Conservation (phyloP, 2,329 filamentous ascomycete genomes). For the Alternaria gansuensis region DNA sequence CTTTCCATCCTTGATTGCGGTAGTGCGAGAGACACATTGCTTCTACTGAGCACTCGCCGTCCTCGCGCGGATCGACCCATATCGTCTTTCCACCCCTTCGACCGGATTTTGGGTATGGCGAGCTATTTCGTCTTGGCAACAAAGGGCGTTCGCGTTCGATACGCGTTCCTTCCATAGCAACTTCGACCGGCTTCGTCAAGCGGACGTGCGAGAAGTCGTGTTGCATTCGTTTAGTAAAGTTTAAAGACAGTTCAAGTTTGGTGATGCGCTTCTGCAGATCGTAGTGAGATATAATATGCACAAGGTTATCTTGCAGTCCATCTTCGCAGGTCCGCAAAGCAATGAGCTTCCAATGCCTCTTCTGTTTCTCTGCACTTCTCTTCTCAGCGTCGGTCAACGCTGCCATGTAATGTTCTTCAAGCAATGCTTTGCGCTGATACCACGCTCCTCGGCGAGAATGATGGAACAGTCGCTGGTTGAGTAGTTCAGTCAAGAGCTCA, state of each 20-base stretch:
- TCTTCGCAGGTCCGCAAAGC: slow-evolving; percentile 83
- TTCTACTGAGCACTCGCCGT: slow-evolving; percentile 85
- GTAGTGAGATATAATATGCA: slow-evolving; percentile 92
- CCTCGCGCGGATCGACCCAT: slow-evolving; percentile 82
- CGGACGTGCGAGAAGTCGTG: slow-evolving; percentile 92
- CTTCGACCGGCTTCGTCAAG: slow-evolving; percentile 77
- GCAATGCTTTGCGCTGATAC: slow-evolving; percentile 93
- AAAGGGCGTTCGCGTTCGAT: slow-evolving; percentile 68
- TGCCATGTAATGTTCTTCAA: slow-evolving; percentile 97
- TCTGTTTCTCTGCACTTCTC: slow-evolving; percentile 66
- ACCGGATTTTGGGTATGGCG: slow-evolving; percentile 45
- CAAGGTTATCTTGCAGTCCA: slow-evolving; percentile 85
- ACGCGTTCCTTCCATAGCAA: slow-evolving; percentile 78
- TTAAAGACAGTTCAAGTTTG: slow-evolving; percentile 86
- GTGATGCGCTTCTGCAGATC: slow-evolving; percentile 92
- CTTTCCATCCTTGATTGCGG: slow-evolving; percentile 85
- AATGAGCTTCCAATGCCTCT: slow-evolving; percentile 81
- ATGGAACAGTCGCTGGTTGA: slow-evolving; percentile 85
- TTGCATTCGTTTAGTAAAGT: slow-evolving; percentile 82
- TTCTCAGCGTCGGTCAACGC: slow-evolving; percentile 32
- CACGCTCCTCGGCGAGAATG: slow-evolving; percentile 83
- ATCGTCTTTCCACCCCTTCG: slow-evolving; percentile 74
- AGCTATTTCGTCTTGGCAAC: slow-evolving; percentile 41
- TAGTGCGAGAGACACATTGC: slow-evolving; percentile 93
- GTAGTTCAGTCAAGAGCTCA: slow-evolving; percentile 74